Conservation (phyloP, 2,329 filamentous ascomycete genomes). For the Neonectria coccinea region DNA sequence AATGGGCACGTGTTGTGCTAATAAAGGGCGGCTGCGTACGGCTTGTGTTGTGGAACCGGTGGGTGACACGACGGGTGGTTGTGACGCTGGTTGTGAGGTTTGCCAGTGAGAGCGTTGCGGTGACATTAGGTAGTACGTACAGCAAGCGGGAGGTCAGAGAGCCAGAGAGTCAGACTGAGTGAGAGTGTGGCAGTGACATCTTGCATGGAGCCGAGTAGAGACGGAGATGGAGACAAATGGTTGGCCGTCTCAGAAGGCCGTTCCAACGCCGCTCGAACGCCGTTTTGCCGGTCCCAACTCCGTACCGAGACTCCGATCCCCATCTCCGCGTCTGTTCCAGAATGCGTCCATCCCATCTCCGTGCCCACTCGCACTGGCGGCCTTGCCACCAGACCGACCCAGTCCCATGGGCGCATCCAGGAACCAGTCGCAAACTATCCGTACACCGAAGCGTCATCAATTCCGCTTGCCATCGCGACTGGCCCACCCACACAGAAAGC, state of each 20-base stretch:
- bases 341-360: background rate
- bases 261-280: background rate
- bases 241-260: background rate
- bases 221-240: background rate
- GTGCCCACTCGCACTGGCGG: background rate
- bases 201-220: background rate
- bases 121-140: background rate
- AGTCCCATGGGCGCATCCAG: background rate
- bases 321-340: background rate
- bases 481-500: background rate
- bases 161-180: background rate
- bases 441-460: conserved; percentile 1
- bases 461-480: background rate
- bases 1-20: background rate
- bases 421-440: conserved; percentile 3
- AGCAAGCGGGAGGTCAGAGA: background rate
- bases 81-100: background rate
- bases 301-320: background rate
- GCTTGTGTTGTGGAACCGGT: background rate
- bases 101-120: background rate
- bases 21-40: background rate
- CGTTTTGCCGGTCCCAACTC: background rate
- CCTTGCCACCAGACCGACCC: background rate
- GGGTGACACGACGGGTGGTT: background rate
- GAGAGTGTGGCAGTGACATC: background rate